Base-by-base conservation (phyloP, 2,329 filamentous ascomycete genomes). In the Botrytis elliptica region DNA sequence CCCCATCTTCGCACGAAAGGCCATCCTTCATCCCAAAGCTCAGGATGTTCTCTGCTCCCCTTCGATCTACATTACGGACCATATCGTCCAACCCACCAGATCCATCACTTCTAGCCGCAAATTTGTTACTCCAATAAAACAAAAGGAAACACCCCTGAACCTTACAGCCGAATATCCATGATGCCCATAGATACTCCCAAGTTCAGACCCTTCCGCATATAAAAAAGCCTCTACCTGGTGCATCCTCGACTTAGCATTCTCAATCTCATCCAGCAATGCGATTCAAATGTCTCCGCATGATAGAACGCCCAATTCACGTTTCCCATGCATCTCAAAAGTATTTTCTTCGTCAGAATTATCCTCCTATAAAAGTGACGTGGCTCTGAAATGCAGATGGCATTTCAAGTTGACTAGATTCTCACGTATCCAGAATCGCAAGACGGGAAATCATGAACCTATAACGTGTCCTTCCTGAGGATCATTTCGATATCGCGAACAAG, bases 381-480 rank as follows among this genome's bases (percentile, higher is more conserved):
- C 52, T 18, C n/a, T 16, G 52, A 16, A 18, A 4, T 29, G 18
- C 14, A 18, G 8, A 57, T 8, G 6, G 6, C 3, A 57, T 57
- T 18, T 57, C 4, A 29, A 18, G 2, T 57, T 18, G 16, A 3
- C n/a, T 57, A 57, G 6, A 57, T 0, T 4, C 14, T 29, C 3
- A 57, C 25, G 6, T 57, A 29, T 1, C 8, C 14, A 18, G 0
- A 57, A 57, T 29, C n/a, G 9, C n/a, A 57, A 57, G n/a, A 3
- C 6, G n/a, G 52, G 6, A 3, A 16, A 33, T 18, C 1, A 18
- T 29, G 7, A 57, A 16, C 14, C 7, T 1, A 16, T 18, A 0
- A 18, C 1, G 14, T 18, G 0, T 57, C 3, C 9, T 29, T 57
- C 2, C 8, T 14, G n/a, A 57, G n/a, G 3, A 7, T 8, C 2